Evolutionary conservation across 2,329 filamentous ascomycete genomes (phyloP), one percentile per base, ranked within the genome.

Genomic region (Penicillium sp.): DNA sequence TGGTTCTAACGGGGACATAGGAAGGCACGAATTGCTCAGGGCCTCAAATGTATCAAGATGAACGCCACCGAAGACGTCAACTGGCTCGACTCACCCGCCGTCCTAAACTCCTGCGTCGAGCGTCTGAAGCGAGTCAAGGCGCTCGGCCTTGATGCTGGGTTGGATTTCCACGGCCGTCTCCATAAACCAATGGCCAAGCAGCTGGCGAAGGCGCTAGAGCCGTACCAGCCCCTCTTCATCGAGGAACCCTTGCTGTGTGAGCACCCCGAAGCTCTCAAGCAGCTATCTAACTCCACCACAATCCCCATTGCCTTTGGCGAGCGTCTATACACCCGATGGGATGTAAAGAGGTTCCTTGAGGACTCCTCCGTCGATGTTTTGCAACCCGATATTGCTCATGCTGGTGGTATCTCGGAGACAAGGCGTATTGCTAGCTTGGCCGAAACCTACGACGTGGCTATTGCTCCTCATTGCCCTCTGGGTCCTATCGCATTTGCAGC

Each of bases 121-220:
- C 81, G 90, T 2, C 76, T 93, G 14, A 86, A 87, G 63, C 79
- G 82, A 0, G 90, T 93, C 6, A 90, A 89, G 68, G 79, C 81
- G 0, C 74, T 90, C 0, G 89, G 89, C 1, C 82, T 93, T 62
- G 89, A 92, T 60, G 89, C 83, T 0, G 90, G 86, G 1, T 79
- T 93, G n/a, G 90, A 93, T 64, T 92, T 92, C 72, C 90, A 93
- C 69, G 90, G 90, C 2, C 84, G 89, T 8, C 77, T 91, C 0
- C 90, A 92, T 72, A 88, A 87, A 56, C 87, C 88, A 11, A 92
- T 92, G 88, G 89, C 89, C 0, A 91, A 90, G 64, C 89, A 92
- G 64, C 80, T 93, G 2, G 87, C 87, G 1, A 82, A 82, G 58
- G 80, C 83, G 0, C 78, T 92, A 0, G 88, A 89, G 59, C 87